phyloP scores from a whole-genome alignment of 768 basidiomycete species.

The Terana coerulea region DNA sequence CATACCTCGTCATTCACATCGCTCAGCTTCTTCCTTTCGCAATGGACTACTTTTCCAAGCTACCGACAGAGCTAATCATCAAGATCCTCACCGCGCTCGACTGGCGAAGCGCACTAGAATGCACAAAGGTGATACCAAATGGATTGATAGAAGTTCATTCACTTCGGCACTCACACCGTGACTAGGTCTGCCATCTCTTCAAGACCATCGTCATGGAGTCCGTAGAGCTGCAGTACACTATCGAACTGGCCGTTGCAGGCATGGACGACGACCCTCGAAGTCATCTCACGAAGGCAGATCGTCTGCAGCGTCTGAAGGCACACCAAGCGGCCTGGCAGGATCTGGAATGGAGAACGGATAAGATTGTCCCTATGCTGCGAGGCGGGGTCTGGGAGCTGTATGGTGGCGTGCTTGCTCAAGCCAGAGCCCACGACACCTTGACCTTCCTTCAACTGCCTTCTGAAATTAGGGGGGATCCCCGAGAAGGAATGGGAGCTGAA shows the following conservation, averaged over 20 bases:
- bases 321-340: conserved; percentile 21
- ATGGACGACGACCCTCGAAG: conserved; percentile 36
- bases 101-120: conserved; percentile 12
- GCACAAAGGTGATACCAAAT: conserved; percentile 17
- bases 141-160: not conserved
- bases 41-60: not conserved
- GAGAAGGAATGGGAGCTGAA: conserved; percentile 42
- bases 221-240: conserved; percentile 20
- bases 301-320: conserved; percentile 34
- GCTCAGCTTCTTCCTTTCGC: not conserved
- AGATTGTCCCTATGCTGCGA: conserved; percentile 33
- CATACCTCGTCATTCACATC: too few relatives aligned
- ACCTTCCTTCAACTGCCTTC: conserved; percentile 50
- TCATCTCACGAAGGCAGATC: conserved; percentile 26
- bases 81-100: conserved; percentile 21
- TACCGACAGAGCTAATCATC: conserved; percentile 22
- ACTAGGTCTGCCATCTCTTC: conserved; percentile 18
- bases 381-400: conserved; percentile 56
- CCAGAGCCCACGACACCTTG: conserved; percentile 27
- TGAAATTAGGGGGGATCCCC: conserved; percentile 39
- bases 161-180: not conserved
- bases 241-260: conserved; percentile 37
- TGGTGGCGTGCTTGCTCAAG: conserved; percentile 53
- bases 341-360: conserved; percentile 10
- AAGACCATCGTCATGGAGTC: conserved; percentile 13